These are phyloP conservation scores for Lyophyllum decastes DNA, from an alignment of 768 basidiomycete genomes.

Conservation along the genomic window DNA sequence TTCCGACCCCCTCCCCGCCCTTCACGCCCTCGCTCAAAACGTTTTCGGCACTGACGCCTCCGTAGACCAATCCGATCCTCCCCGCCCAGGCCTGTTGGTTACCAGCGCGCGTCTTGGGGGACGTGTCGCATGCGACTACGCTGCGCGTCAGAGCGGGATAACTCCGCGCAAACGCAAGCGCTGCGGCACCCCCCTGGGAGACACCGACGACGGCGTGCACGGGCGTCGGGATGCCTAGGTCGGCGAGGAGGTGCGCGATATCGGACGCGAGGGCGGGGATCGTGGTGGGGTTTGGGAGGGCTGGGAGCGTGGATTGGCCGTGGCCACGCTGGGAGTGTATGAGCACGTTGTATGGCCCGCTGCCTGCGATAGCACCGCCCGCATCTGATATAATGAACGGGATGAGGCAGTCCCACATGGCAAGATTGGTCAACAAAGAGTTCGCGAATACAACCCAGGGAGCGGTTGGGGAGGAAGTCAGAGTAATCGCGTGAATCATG, in stretches of 20 bases:
- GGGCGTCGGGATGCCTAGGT: conserved; percentile 34
- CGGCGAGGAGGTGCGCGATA: conserved; percentile 37
- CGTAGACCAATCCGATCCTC: conserved; percentile 38
- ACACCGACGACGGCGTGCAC: conserved; percentile 52
- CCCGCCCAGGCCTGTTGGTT: conserved; percentile 53
- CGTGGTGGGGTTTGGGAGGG: conserved; percentile 24
- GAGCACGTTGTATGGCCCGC: conserved; percentile 43
- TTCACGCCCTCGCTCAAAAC: conserved; percentile 8
- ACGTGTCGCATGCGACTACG: conserved; percentile 52
- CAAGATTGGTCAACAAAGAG: conserved; percentile 47
- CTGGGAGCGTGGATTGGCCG: conserved; percentile 41
- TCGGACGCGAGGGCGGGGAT: conserved; percentile 49
- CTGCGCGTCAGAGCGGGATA: conserved; percentile 35
- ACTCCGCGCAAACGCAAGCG: conserved; percentile 45
- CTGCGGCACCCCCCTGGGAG: conserved; percentile 53
- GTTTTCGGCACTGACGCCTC: conserved; percentile 13
- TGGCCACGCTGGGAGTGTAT: conserved; percentile 56
- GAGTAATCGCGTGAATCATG: conserved; percentile 42
- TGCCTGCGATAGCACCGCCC: conserved; percentile 15
- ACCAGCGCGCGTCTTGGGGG: conserved; percentile 41
- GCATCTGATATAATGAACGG: conserved; percentile 36
- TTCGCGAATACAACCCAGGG: conserved; percentile 56
- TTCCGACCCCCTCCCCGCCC: conserved; percentile 12
- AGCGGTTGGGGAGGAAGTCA: conserved; percentile 37
- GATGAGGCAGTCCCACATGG: conserved; percentile 49